A percentile compares a stretch with the other conserved stretches of the same genome.
Evolutionary conservation across 805 yeast genomes (phyloP).

Genomic region (Torulaspora gathmanii): DNA sequence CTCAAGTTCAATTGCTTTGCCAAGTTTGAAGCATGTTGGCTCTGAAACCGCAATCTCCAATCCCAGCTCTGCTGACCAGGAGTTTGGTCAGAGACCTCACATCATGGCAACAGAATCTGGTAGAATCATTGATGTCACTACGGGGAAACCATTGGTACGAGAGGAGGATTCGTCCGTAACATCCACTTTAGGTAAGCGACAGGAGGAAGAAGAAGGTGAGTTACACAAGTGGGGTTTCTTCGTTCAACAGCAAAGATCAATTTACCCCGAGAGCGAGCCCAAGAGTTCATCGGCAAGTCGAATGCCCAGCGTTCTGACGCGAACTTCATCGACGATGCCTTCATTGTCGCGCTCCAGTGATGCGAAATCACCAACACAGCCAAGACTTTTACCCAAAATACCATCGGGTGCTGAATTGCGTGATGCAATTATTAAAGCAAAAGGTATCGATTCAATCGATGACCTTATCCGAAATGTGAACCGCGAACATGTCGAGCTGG

Average conservation of each 20-base stretch:
- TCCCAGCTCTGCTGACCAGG: slow-evolving; percentile 12
- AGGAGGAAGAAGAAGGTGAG: slow-evolving; percentile 90
- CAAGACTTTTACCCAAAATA: slow-evolving; percentile 34
- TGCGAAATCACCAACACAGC: slow-evolving; percentile 2
- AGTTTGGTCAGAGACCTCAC: slow-evolving; percentile 46
- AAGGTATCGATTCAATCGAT: slow-evolving; percentile 65
- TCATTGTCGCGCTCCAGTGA: slow-evolving; percentile 14
- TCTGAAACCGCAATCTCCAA: slow-evolving; percentile 11
- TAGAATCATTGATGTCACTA: slow-evolving; percentile 56
- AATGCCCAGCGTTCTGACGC: not conserved
- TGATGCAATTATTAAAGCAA: slow-evolving; percentile 61
- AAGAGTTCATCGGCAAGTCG: slow-evolving; percentile 4
- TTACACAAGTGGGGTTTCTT: slow-evolving; percentile 81
- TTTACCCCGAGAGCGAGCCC: slow-evolving; percentile 30
- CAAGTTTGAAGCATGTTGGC: slow-evolving; percentile 21
- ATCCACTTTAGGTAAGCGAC: slow-evolving; percentile 62
- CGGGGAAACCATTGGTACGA: slow-evolving; percentile 68
- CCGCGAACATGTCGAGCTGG: slow-evolving; percentile 48
- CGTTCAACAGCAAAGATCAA: slow-evolving; percentile 55
- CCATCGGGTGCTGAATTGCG: slow-evolving; percentile 47
- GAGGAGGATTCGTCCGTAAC: slow-evolving; percentile 62
- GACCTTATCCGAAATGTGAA: slow-evolving; percentile 65
- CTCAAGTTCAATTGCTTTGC: slow-evolving; percentile 4
- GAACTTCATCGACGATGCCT: slow-evolving; percentile 4
- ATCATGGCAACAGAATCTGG: slow-evolving; percentile 65